phyloP scores from a whole-genome alignment of 2,329 filamentous ascomycete species.

The Rutstroemia sp. region DNA sequence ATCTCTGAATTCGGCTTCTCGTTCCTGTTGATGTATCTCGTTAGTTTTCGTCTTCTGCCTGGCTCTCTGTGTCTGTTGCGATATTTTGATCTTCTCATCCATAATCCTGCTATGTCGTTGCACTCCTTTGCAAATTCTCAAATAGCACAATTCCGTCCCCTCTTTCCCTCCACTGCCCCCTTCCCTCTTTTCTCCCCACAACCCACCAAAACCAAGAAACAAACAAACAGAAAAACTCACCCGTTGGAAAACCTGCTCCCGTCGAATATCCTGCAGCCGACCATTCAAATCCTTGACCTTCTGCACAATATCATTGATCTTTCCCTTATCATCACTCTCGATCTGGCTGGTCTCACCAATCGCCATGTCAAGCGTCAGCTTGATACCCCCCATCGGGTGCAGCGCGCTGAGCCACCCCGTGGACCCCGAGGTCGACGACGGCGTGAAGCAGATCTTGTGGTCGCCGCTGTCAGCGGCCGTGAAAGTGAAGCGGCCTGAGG shows the following conservation, averaged over 20 bases:
- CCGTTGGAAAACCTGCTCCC: conserved; percentile 95
- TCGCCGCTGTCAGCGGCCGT: conserved; percentile 89
- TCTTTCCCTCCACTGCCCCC: too few species aligned
- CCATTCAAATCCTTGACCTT: conserved; percentile 86
- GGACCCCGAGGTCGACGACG: conserved; percentile 63
- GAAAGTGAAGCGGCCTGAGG: conserved; percentile 86
- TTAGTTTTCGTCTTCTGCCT: not conserved
- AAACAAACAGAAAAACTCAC: conserved; percentile 41
- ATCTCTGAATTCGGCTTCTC: conserved; percentile 95
- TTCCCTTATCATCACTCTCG: conserved; percentile 86
- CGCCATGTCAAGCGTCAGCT: conserved; percentile 79
- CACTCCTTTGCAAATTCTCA: too few species aligned
- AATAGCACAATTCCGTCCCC: too few species aligned
- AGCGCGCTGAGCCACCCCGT: conserved; percentile 64
- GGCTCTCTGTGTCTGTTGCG: not conserved
- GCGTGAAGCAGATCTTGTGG: conserved; percentile 91
- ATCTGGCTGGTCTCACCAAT: conserved; percentile 94
- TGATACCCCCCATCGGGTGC: conserved; percentile 66
- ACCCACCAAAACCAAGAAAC: not conserved
- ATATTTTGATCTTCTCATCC: not conserved
- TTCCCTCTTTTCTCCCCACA: too few species aligned
- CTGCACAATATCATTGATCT: conserved; percentile 82
- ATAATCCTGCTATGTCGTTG: too few species aligned
- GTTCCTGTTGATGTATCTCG: conserved; percentile 54
- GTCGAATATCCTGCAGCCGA: conserved; percentile 76